phyloP scores from a whole-genome alignment of 805 yeast species.

The Cyberlindnera samutprakarnensis region DNA sequence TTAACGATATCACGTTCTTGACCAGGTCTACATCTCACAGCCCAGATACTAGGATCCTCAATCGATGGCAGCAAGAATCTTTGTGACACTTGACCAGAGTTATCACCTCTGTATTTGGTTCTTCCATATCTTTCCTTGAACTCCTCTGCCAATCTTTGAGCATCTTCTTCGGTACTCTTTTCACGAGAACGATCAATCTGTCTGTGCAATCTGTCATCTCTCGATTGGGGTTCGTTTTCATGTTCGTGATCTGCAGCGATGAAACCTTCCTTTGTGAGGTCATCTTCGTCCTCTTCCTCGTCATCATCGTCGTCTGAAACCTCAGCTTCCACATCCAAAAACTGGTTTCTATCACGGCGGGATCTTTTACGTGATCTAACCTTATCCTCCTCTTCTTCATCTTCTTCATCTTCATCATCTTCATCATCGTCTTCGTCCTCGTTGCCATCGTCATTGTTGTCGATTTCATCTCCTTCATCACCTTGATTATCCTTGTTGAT shows the following conservation, averaged over 20 bases:
- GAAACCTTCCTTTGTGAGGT: constrained; percentile 73
- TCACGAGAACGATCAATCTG: constrained; percentile 85
- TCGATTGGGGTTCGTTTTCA: constrained; percentile 40
- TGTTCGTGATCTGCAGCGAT: constrained; percentile 63
- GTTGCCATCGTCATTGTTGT: constrained; percentile 28
- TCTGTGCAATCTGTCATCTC: constrained; percentile 79
- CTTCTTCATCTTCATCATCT: constrained; percentile 37
- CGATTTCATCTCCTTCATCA: constrained; percentile 15
- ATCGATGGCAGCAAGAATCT: constrained; percentile 90
- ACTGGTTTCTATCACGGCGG: constrained; percentile 62
- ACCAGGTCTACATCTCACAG: constrained; percentile 88
- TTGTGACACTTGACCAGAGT: constrained; percentile 84
- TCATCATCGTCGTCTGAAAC: constrained; percentile 97
- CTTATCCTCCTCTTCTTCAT: constrained; percentile 43
- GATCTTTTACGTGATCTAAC: constrained; percentile 38
- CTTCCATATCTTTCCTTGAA: constrained; percentile 90
- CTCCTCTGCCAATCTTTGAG: constrained; percentile 87
- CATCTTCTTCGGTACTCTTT: constrained; percentile 87
- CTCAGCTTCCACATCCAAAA: constrained; percentile 94
- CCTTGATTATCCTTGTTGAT: constrained; percentile 26
- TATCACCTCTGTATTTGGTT: constrained; percentile 75
- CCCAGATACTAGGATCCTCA: constrained; percentile 95
- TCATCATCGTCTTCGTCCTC: constrained; percentile 26
- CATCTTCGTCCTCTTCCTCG: constrained; percentile 94
- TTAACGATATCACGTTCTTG: constrained; percentile 87